phyloP scores from a whole-genome alignment of 345 rosid genomes.

The Gossypium rotundifolium region DNA sequence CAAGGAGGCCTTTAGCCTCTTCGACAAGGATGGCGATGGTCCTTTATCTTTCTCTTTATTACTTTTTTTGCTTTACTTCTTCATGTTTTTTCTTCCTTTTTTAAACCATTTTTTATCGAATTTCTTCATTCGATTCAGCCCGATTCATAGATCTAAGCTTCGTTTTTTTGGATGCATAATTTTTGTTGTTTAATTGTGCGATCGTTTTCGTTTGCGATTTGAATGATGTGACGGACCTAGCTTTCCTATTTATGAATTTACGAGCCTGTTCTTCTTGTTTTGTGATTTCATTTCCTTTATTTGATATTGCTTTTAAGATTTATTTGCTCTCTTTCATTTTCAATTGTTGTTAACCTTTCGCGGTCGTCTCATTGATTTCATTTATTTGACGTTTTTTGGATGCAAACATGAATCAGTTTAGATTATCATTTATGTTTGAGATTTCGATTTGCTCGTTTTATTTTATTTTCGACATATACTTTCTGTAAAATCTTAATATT shows the following conservation, averaged over 20 bases:
- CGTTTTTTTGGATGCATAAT: not conserved
- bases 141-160: conserved; percentile 9
- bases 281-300: not conserved
- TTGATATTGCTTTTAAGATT: not conserved
- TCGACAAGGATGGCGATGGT: conserved; percentile 1
- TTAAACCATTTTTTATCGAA: not conserved
- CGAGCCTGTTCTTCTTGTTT: not conserved
- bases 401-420: not conserved
- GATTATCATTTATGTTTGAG: not conserved
- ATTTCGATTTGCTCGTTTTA: not conserved
- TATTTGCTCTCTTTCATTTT: not conserved
- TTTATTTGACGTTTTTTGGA: not conserved
- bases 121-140: not conserved
- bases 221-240: not conserved
- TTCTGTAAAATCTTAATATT: not conserved
- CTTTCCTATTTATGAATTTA: not conserved
- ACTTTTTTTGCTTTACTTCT: not conserved
- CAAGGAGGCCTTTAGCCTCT: not conserved
- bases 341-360: not conserved
- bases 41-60: not conserved
- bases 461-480: too few species aligned
- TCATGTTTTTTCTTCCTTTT: not conserved
- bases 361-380: not conserved
- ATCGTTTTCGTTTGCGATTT: not conserved
- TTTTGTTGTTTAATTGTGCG: not conserved